phyloP scores from a whole-genome alignment of 805 yeast species.

The Candida sonorensis region DNA sequence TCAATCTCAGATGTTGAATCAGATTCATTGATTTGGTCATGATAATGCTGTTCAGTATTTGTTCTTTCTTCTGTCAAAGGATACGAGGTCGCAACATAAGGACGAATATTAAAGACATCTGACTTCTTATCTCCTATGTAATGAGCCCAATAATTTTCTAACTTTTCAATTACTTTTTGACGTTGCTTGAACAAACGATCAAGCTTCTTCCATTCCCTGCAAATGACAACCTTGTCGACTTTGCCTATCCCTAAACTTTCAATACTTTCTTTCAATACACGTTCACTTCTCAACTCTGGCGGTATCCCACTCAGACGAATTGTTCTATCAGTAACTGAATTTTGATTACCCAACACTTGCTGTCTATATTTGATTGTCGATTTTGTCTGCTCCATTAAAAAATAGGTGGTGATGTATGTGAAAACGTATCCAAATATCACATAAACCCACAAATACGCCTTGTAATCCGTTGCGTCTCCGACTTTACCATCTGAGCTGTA shows the following conservation, averaged over 20 bases:
- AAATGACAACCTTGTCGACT: slow-evolving; percentile 70
- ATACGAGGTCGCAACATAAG: slow-evolving; percentile 21
- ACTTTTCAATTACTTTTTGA: slow-evolving; percentile 38
- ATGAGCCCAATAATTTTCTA: slow-evolving; percentile 70
- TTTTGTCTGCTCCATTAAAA: slow-evolving; percentile 62
- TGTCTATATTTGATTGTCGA: slow-evolving; percentile 76
- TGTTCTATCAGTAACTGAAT: slow-evolving; percentile 87
- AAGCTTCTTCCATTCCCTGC: slow-evolving; percentile 79
- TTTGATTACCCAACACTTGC: slow-evolving; percentile 73
- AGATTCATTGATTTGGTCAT: neutral
- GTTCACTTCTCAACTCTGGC: slow-evolving; percentile 64
- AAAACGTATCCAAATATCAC: slow-evolving; percentile 82
- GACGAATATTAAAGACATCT: slow-evolving; percentile 19
- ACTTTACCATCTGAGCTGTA: neutral
- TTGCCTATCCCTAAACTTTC: slow-evolving; percentile 75
- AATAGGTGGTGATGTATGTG: slow-evolving; percentile 56
- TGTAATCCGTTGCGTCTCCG: slow-evolving; percentile 30
- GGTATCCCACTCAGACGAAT: slow-evolving; percentile 87
- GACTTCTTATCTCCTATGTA: slow-evolving; percentile 42
- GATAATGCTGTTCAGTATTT: neutral
- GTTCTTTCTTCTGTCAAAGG: slow-evolving; percentile 14
- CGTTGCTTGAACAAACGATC: slow-evolving; percentile 62
- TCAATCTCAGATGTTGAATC: neutral
- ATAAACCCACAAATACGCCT: slow-evolving; percentile 74
- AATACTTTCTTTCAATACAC: slow-evolving; percentile 64